Evolutionary conservation across 192 early-diverging fungal species (phyloP), one percentile per base, ranked within the genome.

Genomic region (Coemansia guatemalensis): DNA sequence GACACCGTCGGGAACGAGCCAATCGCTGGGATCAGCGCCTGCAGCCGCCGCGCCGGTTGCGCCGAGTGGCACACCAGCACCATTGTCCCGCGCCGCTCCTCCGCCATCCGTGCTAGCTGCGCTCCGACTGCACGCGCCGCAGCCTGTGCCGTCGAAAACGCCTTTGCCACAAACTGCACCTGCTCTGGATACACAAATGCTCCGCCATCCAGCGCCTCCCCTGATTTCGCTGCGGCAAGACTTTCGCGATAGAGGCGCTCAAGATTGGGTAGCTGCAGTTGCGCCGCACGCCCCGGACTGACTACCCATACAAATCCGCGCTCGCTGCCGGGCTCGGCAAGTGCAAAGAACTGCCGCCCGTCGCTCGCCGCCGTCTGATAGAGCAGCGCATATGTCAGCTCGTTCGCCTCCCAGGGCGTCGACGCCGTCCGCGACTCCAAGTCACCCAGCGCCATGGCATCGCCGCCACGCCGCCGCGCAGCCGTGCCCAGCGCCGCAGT

Each of bases 61-160:
- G 88, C 82, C 8, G 93, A 89, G 56, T 92, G 90, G 33, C 93
- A 67, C 6, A 89, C 82, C 21, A 99, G 65, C 9, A 97, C 78
- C 2, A 85, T 87, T 0, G 95, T 82, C 1, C 87, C 89, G 4
- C 80, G 73, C 21, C 82, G 74, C 48, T 85, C 75, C 32, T 87
- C 83, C 30, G 88, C 81, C 51, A 88, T 87, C 57, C 87, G 81
- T 18, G 67, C 69, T 53, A 97, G 62, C 32, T 82, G 73, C 26
- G 76, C 75, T 51, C 87, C 87, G 53, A 95, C 58, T 1, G 85
- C 83, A 30, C 71, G 73, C 52, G 77, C 58, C 3, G 67, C 74
- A 17, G 64, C 64, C 32, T 41, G 33, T n/a, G 54, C 49, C 0
- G 73, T 73, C 33, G 73, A 47, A 48, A 59, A 73, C 2, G 71